phyloP scores from a whole-genome alignment of 441 rosid genomes.

The Populus hybrid region DNA sequence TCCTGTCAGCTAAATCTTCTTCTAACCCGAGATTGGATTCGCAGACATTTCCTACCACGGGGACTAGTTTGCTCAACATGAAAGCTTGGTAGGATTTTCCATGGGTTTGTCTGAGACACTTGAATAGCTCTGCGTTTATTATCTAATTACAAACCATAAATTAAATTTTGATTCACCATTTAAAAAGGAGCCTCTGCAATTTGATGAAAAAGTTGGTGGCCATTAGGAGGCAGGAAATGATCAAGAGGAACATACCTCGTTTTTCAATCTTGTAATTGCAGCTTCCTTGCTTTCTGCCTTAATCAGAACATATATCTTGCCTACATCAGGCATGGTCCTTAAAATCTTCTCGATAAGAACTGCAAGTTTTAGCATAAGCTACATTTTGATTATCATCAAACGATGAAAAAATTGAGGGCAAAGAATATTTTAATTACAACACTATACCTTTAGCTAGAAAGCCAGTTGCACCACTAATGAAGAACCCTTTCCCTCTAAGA shows the following conservation, averaged over 20 bases:
- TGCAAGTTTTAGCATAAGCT: conserved; percentile 20
- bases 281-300: conserved; percentile 72
- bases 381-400: background rate
- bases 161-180: conserved; percentile 9
- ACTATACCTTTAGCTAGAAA: conserved; percentile 76
- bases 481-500: conserved; percentile 64
- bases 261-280: conserved; percentile 62
- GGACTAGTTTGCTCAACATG: conserved; percentile 76
- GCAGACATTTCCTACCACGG: conserved; percentile 74
- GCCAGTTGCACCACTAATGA: conserved; percentile 88
- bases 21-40: conserved; percentile 63
- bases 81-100: conserved; percentile 73
- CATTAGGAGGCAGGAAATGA: background rate
- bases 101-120: conserved; percentile 55
- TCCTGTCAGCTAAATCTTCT: conserved; percentile 45
- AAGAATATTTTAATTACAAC: background rate
- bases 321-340: conserved; percentile 76
- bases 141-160: conserved; percentile 41
- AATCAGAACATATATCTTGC: conserved; percentile 78
- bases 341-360: conserved; percentile 88
- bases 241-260: conserved; percentile 48
- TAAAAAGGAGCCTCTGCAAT: background rate
- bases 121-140: conserved; percentile 73
- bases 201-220: background rate
- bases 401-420: background rate